These are phyloP conservation scores for Dothideomycetes sp. DNA, from an alignment of 2,329 filamentous ascomycete species.

Conservation along the genomic window DNA sequence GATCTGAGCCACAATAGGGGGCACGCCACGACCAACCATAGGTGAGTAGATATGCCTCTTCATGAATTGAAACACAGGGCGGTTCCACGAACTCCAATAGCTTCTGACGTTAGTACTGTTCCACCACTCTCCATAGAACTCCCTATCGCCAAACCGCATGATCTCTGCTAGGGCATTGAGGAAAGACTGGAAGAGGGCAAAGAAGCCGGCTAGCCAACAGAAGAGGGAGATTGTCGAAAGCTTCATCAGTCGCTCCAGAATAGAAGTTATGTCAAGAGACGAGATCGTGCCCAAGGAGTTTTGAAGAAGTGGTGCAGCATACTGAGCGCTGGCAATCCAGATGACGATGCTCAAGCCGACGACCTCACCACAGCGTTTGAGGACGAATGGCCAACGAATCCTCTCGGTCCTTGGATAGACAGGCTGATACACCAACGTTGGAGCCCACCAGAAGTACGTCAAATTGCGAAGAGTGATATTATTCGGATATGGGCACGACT, in stretches of 20 bases:
- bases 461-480: conserved; percentile 87
- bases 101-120: conserved; percentile 75
- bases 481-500: conserved; percentile 71
- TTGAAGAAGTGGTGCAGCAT: conserved; percentile 77
- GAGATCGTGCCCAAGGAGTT: conserved; percentile 88
- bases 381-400: conserved; percentile 81
- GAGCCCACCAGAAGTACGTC: conserved; percentile 95
- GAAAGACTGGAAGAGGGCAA: conserved; percentile 87
- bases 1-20: conserved; percentile 58
- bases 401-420: conserved; percentile 78
- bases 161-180: conserved; percentile 88
- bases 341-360: conserved; percentile 76
- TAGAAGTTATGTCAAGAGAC: conserved; percentile 67
- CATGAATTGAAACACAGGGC: conserved; percentile 95
- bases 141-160: conserved; percentile 79
- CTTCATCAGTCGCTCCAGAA: conserved; percentile 85
- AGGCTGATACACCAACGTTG: conserved; percentile 92
- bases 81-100: conserved; percentile 98
- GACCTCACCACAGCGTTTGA: conserved; percentile 71
- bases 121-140: conserved; percentile 98
- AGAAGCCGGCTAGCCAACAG: conserved; percentile 97
- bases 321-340: conserved; percentile 91
- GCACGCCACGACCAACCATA: conserved; percentile 75
- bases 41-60: conserved; percentile 87
- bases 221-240: conserved; percentile 89